phyloP scores from a whole-genome alignment of 2,329 filamentous ascomycete species.

The Colletotrichum melonis region DNA sequence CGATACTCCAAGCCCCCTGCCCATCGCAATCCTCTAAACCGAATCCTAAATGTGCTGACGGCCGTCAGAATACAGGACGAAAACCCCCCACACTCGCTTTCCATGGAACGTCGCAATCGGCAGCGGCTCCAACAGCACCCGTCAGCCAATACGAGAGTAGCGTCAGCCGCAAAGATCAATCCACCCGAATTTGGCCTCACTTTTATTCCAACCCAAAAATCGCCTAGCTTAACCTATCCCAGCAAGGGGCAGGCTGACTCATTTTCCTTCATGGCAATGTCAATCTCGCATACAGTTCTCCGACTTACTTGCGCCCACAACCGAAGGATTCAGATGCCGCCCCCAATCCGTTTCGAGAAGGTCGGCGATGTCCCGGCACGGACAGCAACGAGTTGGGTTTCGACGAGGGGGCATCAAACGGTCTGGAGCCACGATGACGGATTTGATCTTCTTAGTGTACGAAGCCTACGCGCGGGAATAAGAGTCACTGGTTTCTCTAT shows the following conservation, averaged over 20 bases:
- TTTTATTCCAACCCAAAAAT: too few species aligned
- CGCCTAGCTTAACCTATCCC: too few species aligned
- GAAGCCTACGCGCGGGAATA: not conserved
- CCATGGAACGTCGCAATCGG: not conserved
- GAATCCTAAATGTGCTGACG: not conserved
- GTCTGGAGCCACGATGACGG: not conserved
- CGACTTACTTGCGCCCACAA: not conserved
- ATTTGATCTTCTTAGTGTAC: not conserved
- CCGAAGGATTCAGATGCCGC: conserved; percentile 10
- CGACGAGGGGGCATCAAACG: not conserved
- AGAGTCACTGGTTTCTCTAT: not conserved
- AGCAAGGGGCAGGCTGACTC: too few species aligned
- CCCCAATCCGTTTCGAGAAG: conserved; percentile 20
- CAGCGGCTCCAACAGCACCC: not conserved
- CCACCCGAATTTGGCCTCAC: not conserved
- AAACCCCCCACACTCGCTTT: too few species aligned
- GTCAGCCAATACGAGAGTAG: not conserved
- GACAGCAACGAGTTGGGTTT: not conserved
- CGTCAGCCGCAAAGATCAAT: too few species aligned
- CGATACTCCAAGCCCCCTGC: not conserved
- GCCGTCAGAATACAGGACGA: not conserved
- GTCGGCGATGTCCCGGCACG: not conserved
- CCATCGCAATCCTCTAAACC: not conserved
- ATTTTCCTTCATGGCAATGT: too few species aligned
- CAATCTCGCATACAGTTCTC: too few species aligned